Evolutionary conservation across 1,284 basidiomycete species (phyloP).

Genomic region (Bondarzewia mesenterica): DNA sequence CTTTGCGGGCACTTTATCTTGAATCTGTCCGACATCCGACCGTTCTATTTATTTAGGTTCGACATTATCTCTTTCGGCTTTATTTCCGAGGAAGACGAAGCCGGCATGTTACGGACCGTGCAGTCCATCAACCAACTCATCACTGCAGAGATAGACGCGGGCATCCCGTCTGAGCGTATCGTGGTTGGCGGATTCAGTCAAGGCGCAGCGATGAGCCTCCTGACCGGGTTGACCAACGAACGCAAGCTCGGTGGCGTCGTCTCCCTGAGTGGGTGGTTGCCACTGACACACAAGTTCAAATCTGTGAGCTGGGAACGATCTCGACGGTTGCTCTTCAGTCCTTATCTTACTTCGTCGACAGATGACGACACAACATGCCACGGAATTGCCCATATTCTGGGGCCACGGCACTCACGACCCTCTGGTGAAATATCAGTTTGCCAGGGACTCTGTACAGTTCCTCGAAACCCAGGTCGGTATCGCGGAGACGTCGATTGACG

Average conservation of each 20-base stretch:
- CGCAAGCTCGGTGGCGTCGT: constrained; percentile 68
- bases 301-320: constrained; percentile 38
- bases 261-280: constrained; percentile 73
- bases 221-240: constrained; percentile 64
- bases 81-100: constrained; percentile 60
- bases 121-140: constrained; percentile 63
- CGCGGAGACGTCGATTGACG: constrained; percentile 16
- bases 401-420: constrained; percentile 79
- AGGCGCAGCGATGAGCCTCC: constrained; percentile 72
- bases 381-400: constrained; percentile 76
- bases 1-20: no score
- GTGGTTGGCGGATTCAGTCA: constrained; percentile 87
- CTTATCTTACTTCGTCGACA: constrained; percentile 19
- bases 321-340: background rate
- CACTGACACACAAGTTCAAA: constrained; percentile 56
- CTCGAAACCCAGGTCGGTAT: constrained; percentile 44
- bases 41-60: constrained; percentile 43
- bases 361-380: constrained; percentile 51
- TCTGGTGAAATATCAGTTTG: constrained; percentile 50
- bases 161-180: constrained; percentile 58
- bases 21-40: background rate
- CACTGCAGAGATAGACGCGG: constrained; percentile 63
- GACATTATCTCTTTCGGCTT: constrained; percentile 68
- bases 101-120: constrained; percentile 62
- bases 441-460: constrained; percentile 43